phyloP scores from a whole-genome alignment of 805 yeast species.

The Myxozyma melibiosi region DNA sequence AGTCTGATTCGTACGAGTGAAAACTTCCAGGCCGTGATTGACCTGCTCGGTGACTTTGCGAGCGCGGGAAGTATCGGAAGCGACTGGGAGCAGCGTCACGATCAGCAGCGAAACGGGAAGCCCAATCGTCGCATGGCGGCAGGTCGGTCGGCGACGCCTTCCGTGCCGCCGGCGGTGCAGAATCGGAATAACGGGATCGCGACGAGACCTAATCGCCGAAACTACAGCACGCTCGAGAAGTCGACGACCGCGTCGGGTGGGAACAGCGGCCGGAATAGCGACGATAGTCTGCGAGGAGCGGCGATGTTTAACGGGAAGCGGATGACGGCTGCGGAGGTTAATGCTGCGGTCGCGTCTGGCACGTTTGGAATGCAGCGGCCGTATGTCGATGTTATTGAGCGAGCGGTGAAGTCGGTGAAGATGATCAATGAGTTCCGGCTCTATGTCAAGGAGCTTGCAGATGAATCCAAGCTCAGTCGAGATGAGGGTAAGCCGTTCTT shows the following conservation, averaged over 20 bases:
- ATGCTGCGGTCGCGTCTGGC: conserved; percentile 34
- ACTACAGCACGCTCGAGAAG: conserved; percentile 24
- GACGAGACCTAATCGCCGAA: conserved; percentile 22
- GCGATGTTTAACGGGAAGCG: conserved; percentile 19
- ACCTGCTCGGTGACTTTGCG: conserved; percentile 36
- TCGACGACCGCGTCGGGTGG: neutral
- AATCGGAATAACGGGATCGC: neutral
- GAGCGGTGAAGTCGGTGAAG: conserved; percentile 48
- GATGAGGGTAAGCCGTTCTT: conserved; percentile 41
- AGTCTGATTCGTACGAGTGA: conserved; percentile 16
- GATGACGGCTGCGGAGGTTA: conserved; percentile 33
- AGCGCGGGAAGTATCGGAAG: conserved; percentile 32
- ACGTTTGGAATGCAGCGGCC: conserved; percentile 29
- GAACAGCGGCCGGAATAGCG: neutral
- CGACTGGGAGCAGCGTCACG: conserved; percentile 32
- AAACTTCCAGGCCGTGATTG: conserved; percentile 34
- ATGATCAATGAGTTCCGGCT: conserved; percentile 44
- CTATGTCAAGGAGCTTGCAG: conserved; percentile 40
- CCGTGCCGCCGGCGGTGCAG: conserved; percentile 5
- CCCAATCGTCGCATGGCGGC: conserved; percentile 6
- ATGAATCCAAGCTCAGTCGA: conserved; percentile 24
- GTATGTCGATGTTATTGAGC: conserved; percentile 56
- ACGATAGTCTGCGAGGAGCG: conserved; percentile 13
- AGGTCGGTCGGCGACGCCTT: conserved; percentile 24
- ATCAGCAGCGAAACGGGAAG: conserved; percentile 9